Evolutionary conservation across 108 stramenopile genomes (phyloP), one percentile per base, ranked within the genome.

Genomic region (Fragilaria radians): DNA sequence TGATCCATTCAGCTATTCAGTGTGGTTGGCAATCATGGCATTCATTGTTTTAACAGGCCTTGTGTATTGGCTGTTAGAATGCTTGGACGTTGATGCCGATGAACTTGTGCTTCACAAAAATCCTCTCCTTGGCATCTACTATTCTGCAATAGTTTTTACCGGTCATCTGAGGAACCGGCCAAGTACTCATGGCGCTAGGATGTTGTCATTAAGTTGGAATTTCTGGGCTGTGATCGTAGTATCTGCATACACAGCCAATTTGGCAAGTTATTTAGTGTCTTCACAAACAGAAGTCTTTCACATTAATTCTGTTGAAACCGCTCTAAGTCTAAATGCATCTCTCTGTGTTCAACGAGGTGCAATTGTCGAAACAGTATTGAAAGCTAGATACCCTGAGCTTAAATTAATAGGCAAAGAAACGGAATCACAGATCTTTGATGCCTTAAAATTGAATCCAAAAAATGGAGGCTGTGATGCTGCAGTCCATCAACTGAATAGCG

Each of bases 171-270:
- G 32, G 18, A 62, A 66, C 53, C 23, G 34, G 0, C 65, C 71
- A 5, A 28, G 34, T 1, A 54, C 65, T 11, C 24, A 54, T 19
- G 26, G 24, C 17, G 23, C 7, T 28, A 30, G 45, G 32, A 24
- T 54, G 28, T 61, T 32, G 28, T 1, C 24, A 36, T 47, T 21
- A 29, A 45, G 5, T 22, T 42, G 23, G 50, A 51, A 32, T 26
- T 71, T 71, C 34, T 71, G 63, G 63, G 52, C 63, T 14, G 24
- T 71, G 14, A 60, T 71, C 11, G 18, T 71, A 17, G 63, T 46
- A 22, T 0, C 63, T 19, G 47, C 70, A 0, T 71, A 71, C 28
- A 71, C 70, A 1, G 70, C 70, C 11, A 71, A 71, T 26, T 36
- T 71, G 11, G 70, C 70, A 22, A 48, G 54, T 22, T 57, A 52